Evolutionary conservation across 768 basidiomycete genomes (phyloP).

Genomic region (Strobilomyces dryophilus): DNA sequence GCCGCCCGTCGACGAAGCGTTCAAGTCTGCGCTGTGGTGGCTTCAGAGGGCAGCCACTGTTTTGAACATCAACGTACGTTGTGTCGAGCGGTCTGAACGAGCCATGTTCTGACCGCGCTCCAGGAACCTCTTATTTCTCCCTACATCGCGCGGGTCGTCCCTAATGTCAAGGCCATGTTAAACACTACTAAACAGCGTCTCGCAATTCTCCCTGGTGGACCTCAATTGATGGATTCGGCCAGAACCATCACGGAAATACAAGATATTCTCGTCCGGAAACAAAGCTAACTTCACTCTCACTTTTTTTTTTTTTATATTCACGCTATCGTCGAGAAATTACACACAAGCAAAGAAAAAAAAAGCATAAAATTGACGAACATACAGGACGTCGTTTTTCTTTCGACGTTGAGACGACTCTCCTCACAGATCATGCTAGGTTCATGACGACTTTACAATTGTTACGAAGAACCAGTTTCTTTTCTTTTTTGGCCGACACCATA

Average conservation of each 20-base stretch:
- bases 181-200: constrained; percentile 79
- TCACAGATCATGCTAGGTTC: constrained; percentile 22
- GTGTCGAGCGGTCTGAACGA: not conserved
- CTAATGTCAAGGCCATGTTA: constrained; percentile 71
- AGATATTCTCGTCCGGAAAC: constrained; percentile 56
- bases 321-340: constrained; percentile 1
- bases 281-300: constrained; percentile 11
- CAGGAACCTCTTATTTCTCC: constrained; percentile 80
- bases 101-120: not conserved
- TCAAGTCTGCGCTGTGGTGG: constrained; percentile 86
- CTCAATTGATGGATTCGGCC: constrained; percentile 62
- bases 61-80: constrained; percentile 66
- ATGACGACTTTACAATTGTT: constrained; percentile 18
- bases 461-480: constrained; percentile 1
- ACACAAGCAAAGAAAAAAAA: not conserved
- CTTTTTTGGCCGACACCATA: not conserved
- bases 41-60: constrained; percentile 68
- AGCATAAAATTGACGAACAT: not conserved
- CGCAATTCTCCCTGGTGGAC: constrained; percentile 69
- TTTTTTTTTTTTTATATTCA: not conserved
- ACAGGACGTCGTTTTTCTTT: constrained; percentile 1
- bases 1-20: constrained; percentile 71
- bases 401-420: not conserved
- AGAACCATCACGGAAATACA: constrained; percentile 73
- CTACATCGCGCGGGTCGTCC: constrained; percentile 77